These are phyloP conservation scores for Rhodotorula graminis DNA, from an alignment of 768 basidiomycete species.

Conservation along the genomic window DNA sequence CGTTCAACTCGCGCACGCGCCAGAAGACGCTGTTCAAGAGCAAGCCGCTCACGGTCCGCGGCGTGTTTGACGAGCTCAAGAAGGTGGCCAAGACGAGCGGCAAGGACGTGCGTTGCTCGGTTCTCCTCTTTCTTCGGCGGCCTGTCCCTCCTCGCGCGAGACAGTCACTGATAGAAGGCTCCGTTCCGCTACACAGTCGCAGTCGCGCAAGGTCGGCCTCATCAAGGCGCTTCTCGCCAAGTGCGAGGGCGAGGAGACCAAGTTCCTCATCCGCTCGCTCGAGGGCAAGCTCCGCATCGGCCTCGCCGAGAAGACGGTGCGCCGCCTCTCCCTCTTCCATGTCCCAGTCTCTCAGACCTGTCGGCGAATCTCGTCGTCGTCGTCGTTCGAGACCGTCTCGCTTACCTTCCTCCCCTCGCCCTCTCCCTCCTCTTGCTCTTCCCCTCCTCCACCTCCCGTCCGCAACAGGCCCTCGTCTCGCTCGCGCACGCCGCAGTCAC, in stretches of 20 bases:
- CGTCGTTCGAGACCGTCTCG: no score
- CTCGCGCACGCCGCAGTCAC: constrained; percentile 84
- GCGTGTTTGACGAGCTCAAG: constrained; percentile 80
- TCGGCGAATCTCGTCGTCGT: no score
- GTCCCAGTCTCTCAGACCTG: no score
- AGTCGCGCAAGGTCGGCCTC: constrained; percentile 88
- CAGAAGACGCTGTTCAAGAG: constrained; percentile 94
- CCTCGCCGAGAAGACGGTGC: constrained; percentile 81
- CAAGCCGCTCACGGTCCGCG: constrained; percentile 78
- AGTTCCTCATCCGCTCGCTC: constrained; percentile 89
- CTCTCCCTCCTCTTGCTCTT: neutral
- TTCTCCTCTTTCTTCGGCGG: neutral
- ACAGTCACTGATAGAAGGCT: no score
- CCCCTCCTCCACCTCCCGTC: no score
- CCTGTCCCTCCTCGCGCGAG: no score
- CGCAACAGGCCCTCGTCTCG: constrained; percentile 58
- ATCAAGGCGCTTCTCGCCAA: constrained; percentile 90
- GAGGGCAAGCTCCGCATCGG: constrained; percentile 97
- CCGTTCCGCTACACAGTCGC: constrained; percentile 76
- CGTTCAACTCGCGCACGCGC: constrained; percentile 62
- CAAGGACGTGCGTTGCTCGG: constrained; percentile 11
- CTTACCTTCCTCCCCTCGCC: neutral
- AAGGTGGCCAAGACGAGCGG: constrained; percentile 73
- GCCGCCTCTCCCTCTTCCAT: neutral
- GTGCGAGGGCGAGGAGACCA: constrained; percentile 83